Percentiles rank a stretch among this genome's conserved stretches.
These are phyloP conservation scores for Chlorella sorokiniana DNA, from an alignment of 139 green algal species.

Conservation along the genomic window DNA sequence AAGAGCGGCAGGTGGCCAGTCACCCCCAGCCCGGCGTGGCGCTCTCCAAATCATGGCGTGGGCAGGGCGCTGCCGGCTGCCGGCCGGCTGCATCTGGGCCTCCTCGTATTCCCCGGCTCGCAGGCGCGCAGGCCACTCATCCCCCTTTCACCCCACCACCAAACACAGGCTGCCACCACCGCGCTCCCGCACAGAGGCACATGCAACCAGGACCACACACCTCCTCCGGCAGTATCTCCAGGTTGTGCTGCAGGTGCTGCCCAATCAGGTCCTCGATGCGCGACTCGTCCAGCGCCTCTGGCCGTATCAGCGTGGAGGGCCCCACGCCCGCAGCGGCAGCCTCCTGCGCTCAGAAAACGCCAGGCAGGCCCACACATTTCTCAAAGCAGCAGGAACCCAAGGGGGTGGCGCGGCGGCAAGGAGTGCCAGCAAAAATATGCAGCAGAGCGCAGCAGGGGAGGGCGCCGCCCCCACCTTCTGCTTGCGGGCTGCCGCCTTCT, in stretches of 20 bases:
- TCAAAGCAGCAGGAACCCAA: background rate
- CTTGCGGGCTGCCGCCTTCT: slow-evolving; percentile 63
- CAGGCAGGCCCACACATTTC: too few relatives aligned
- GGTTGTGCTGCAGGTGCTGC: slow-evolving; percentile 65
- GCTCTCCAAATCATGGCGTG: too few relatives aligned
- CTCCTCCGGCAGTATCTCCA: slow-evolving; percentile 75
- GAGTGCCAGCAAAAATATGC: too few relatives aligned
- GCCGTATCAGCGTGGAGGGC: slow-evolving; percentile 20
- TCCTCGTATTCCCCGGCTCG: too few relatives aligned
- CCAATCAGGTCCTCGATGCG: slow-evolving; percentile 80
- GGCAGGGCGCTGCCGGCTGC: too few relatives aligned
- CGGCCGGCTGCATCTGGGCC: too few relatives aligned
- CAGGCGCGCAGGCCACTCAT: background rate
- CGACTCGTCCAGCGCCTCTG: slow-evolving; percentile 81
- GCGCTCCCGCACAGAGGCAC: slow-evolving; percentile 12
- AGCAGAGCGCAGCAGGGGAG: background rate
- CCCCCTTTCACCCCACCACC: background rate
- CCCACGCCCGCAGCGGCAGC: background rate
- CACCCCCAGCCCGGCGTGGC: too few relatives aligned
- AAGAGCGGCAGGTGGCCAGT: background rate
- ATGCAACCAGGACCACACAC: too few relatives aligned
- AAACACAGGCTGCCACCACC: background rate
- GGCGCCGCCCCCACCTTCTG: slow-evolving; percentile 8
- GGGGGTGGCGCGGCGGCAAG: too few relatives aligned
- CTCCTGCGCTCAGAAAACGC: background rate